phyloP scores from a whole-genome alignment of 192 early-diverging fungal genomes.

The Dissophora globulifera region DNA sequence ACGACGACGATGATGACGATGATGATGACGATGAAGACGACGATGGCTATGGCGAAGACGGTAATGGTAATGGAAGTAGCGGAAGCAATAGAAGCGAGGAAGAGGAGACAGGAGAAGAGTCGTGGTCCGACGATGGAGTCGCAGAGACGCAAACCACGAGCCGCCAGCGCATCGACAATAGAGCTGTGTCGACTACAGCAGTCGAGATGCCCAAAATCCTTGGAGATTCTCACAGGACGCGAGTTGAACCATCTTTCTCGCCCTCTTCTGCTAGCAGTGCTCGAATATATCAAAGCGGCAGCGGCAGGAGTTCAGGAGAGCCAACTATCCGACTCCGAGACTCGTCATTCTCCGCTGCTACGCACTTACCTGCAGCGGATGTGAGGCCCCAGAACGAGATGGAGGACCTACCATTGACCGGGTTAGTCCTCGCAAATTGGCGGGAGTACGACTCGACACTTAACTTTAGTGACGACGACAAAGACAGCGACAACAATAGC shows the following conservation, averaged over 20 bases:
- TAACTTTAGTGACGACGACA: slow-evolving; percentile 20
- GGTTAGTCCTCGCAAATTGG: slow-evolving; percentile 9
- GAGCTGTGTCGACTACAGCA: background rate
- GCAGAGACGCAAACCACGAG: too few species aligned
- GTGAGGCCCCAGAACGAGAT: background rate
- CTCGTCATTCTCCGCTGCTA: too few species aligned
- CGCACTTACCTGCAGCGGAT: too few species aligned
- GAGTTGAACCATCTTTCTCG: background rate
- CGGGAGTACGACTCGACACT: slow-evolving; percentile 23
- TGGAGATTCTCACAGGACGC: slow-evolving; percentile 4
- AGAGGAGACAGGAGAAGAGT: background rate
- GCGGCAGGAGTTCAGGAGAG: slow-evolving; percentile 19
- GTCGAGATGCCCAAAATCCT: slow-evolving; percentile 18
- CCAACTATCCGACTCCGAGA: slow-evolving; percentile 16
- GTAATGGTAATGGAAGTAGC: background rate
- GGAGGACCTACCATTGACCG: background rate
- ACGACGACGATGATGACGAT: background rate
- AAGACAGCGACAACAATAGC: slow-evolving; percentile 5
- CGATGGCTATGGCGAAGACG: background rate
- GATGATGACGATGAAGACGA: background rate
- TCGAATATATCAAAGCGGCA: background rate
- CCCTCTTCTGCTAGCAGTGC: background rate
- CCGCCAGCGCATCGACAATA: too few species aligned
- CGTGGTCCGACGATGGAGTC: background rate
- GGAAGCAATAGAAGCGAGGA: background rate